Base-by-base conservation (phyloP, 2,329 filamentous ascomycete species). In the Penicillium sp. region DNA sequence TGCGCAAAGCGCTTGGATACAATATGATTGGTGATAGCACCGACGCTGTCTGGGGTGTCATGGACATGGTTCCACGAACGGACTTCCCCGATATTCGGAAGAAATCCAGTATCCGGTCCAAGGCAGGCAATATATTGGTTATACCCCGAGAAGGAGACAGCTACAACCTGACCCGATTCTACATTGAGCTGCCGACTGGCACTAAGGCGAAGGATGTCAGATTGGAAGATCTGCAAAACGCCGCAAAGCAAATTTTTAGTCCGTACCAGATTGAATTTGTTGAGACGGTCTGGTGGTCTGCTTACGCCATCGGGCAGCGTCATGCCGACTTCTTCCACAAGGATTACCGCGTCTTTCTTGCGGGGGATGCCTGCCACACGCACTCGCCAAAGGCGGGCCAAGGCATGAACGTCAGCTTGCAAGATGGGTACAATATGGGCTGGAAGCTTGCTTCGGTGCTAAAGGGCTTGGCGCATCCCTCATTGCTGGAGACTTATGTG, bases 301-400 rank as follows among this genome's bases (percentile, higher is more conserved):
- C 82, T 38, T 88, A 87, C 63, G 77, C 82, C 57, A 82, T 87
- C 50, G 81, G 83, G 10, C 83, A 86, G 69, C 79, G 85, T 17
- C 77, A 88, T 21, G 85, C 85, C 2, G 80, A 80, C 56, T 76
- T 79, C 41, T 89, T 88, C 69, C 78, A 80, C 56, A 80, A 84
- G 59, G 73, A 78, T 42, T 71, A 81, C 52, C 76, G 80, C 15
- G 77, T 84, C 17, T 87, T 87, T 64, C 72, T 87, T 33, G 80
- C 81, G 13, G 83, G 83, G 15, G 84, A 87, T 61, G 83, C 83
- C 29, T 83, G 81, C 72, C 62, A 78, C 57, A 87, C 83, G 0
- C 84, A 87, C 62, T 84, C 80, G 2, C 84, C 84, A 4, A 86
- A 86, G 66, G 82, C 83, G 1, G 84, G 83, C 0, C 84, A 85